A percentile compares a stretch with the other conserved stretches of the same genome.
Evolutionary conservation across 768 basidiomycete genomes (phyloP).

Genomic region (Suillus occidentalis): DNA sequence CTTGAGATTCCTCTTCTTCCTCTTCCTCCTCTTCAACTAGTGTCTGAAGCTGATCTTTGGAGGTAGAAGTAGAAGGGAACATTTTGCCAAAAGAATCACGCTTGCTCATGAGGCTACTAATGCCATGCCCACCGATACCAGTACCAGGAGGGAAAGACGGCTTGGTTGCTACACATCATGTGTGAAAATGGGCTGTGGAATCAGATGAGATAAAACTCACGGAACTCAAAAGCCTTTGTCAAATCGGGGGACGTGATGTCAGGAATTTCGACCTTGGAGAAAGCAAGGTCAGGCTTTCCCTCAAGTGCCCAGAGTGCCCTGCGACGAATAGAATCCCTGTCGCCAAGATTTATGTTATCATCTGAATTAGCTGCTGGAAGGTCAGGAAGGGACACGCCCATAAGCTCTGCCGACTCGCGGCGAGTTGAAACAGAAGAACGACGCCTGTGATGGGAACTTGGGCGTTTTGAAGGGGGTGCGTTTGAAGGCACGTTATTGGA

Average conservation of each 20-base stretch:
- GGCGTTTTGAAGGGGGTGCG: slow-evolving; percentile 45
- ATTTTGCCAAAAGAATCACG: slow-evolving; percentile 82
- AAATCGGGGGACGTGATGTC: slow-evolving; percentile 64
- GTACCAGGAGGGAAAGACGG: slow-evolving; percentile 55
- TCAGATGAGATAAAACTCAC: slow-evolving; percentile 43
- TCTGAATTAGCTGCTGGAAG: slow-evolving; percentile 61
- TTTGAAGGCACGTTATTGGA: slow-evolving; percentile 24
- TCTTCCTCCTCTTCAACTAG: slow-evolving; percentile 87
- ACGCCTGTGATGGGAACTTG: slow-evolving; percentile 78
- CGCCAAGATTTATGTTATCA: slow-evolving; percentile 66
- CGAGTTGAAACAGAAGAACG: slow-evolving; percentile 88
- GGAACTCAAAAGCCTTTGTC: slow-evolving; percentile 63
- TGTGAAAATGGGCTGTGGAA: slow-evolving; percentile 1
- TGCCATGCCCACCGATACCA: slow-evolving; percentile 39
- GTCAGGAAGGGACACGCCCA: slow-evolving; percentile 76
- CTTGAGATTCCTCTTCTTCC: slow-evolving; percentile 38
- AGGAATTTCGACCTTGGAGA: slow-evolving; percentile 81
- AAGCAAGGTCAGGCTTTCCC: slow-evolving; percentile 72
- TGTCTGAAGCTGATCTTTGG: slow-evolving; percentile 78
- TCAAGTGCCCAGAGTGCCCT: slow-evolving; percentile 86
- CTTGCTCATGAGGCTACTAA: slow-evolving; percentile 53
- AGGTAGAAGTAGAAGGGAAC: slow-evolving; percentile 54
- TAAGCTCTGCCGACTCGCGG: slow-evolving; percentile 86
- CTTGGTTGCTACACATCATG: slow-evolving; percentile 49
- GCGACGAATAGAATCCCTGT: slow-evolving; percentile 77